Base-by-base conservation (phyloP, 1,139 yeast species). In the Hansenula anomala region DNA sequence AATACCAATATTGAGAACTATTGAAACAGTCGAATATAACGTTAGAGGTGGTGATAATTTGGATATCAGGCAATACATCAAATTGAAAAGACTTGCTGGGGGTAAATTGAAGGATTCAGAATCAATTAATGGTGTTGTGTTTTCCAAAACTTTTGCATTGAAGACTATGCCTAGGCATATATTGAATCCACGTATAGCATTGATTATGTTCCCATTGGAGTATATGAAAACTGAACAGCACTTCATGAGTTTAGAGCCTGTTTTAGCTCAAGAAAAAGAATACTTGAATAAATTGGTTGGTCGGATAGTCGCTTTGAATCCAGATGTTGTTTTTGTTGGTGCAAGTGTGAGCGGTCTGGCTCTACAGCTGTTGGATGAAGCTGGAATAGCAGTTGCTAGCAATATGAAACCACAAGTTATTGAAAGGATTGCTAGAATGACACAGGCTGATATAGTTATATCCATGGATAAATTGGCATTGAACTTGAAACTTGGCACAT, bases 201-300 rank as follows among this genome's bases (percentile, higher is more conserved):
- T 94, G 25, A 71, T 94, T 11, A 83, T 89, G 71, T 92, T 94
- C 52, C 96, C 97, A 0, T 67, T 94, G 22, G 97, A 90, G 56
- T 92, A 89, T 51, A 72, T 81, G 46, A 79, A 84, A 45, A 77
- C 78, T 40, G 92, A 83, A 40, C 76, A 71, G 32, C 77, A 71
- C 36, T 85, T 89, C 43, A 79, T 89, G 58, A 84, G 95, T 55
- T 66, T 92, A 43, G 82, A 88, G 41, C 86, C 95, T 4, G 83
- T 92, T 1, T 71, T 88, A 38, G 87, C 94, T 0, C 98, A 94
- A 56, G 97, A 92, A 55, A 70, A 75, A 34, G 97, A 92, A 47
- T 90, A 85, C 53, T 71, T 92, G 34, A 76, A 81, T 39, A 90
- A 90, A 50, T 68, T 92, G 36, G 95, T 89, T 0, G 83, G 83